These are phyloP conservation scores for Candida buenavistaensis DNA, from an alignment of 1,139 yeast species.

Conservation along the genomic window DNA sequence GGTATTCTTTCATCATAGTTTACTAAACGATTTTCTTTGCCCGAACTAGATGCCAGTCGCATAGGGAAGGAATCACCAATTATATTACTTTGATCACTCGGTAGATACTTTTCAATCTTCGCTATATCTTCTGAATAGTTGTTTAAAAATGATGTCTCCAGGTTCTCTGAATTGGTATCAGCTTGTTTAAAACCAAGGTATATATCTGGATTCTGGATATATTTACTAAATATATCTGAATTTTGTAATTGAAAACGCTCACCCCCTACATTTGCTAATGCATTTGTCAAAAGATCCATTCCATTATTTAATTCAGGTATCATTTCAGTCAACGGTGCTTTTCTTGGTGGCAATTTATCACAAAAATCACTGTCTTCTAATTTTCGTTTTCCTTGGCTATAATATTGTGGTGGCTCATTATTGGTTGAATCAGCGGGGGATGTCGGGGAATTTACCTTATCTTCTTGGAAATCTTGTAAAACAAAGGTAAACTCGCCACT, in stretches of 20 bases:
- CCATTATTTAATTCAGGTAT: slow-evolving; percentile 16
- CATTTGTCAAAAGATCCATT: slow-evolving; percentile 28
- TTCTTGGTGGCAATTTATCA: too few species aligned
- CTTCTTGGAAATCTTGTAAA: slow-evolving; percentile 5
- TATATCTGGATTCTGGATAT: slow-evolving; percentile 14
- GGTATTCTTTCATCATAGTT: slow-evolving; percentile 50
- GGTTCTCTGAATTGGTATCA: slow-evolving; percentile 1
- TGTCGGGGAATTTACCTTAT: slow-evolving; percentile 4
- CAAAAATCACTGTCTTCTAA: too few species aligned
- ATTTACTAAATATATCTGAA: slow-evolving; percentile 30
- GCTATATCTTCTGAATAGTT: slow-evolving; percentile 24
- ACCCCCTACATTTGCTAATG: slow-evolving; percentile 30
- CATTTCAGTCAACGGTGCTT: background rate
- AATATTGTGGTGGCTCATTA: slow-evolving; percentile 2
- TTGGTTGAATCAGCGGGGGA: slow-evolving; percentile 6
- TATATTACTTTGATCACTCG: slow-evolving; percentile 7
- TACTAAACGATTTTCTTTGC: background rate
- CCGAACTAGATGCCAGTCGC: slow-evolving; percentile 7
- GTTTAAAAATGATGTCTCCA: slow-evolving; percentile 13
- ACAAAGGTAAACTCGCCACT: background rate
- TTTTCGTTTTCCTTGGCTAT: background rate
- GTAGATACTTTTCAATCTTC: slow-evolving; percentile 21
- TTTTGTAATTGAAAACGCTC: slow-evolving; percentile 29
- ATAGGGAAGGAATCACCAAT: slow-evolving; percentile 10
- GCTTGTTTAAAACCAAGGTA: background rate